phyloP scores from a whole-genome alignment of 768 basidiomycete genomes.

The Russula sp. region DNA sequence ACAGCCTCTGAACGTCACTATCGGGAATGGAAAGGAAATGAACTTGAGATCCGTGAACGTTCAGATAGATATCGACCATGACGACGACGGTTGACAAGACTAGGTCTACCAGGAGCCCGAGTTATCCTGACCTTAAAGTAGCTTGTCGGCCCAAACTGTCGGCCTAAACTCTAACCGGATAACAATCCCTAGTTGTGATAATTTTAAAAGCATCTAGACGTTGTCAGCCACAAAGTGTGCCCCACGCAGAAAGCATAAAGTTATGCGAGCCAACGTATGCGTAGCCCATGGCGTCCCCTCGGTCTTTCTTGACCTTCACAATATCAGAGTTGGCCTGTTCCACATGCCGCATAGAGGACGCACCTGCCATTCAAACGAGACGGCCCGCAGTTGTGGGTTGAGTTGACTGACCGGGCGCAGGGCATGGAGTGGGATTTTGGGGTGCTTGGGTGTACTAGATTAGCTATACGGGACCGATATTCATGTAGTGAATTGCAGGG shows the following conservation, averaged over 20 bases:
- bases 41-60: too few species aligned
- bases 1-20: too few species aligned
- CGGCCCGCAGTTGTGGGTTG: conserved; percentile 39
- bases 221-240: conserved; percentile 55
- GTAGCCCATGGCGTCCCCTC: conserved; percentile 53
- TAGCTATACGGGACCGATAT: not conserved
- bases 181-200: too few species aligned
- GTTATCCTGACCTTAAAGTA: too few species aligned
- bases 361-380: conserved; percentile 80
- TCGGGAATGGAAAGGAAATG: too few species aligned
- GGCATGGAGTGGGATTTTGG: conserved; percentile 52
- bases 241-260: conserved; percentile 90
- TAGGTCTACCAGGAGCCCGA: too few species aligned
- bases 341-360: conserved; percentile 14
- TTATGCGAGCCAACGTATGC: conserved; percentile 87
- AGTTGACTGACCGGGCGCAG: conserved; percentile 50
- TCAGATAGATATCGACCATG: too few species aligned
- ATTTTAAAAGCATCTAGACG: too few species aligned
- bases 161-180: too few species aligned
- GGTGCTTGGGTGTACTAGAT: conserved; percentile 39
- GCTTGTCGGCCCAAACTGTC: too few species aligned
- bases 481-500: conserved; percentile 31
- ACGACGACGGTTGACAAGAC: too few species aligned
- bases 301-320: conserved; percentile 32
- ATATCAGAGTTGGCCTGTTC: conserved; percentile 27